Percentiles rank a stretch among this genome's conserved stretches.
Conservation (phyloP, 2,329 filamentous ascomycete genomes). For the Pseudogymnoascus sp. region DNA sequence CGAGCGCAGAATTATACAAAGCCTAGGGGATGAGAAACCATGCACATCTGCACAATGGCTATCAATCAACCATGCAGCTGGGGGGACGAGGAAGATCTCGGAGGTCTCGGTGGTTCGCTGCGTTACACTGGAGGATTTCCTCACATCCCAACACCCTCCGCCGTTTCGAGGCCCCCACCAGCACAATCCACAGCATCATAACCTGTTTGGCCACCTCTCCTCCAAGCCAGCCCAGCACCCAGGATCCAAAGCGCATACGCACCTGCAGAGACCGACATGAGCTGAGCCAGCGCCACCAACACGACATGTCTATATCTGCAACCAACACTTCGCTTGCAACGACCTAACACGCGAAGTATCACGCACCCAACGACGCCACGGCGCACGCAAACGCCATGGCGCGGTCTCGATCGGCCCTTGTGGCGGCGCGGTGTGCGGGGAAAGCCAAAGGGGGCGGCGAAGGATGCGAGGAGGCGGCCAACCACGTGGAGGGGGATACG, state of each 20-base stretch:
- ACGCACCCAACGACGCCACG: neutral
- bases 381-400: neutral
- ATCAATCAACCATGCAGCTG: neutral
- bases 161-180: neutral
- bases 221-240: neutral
- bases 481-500: neutral
- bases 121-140: neutral
- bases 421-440: neutral
- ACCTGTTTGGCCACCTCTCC: neutral
- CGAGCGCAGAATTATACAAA: neutral
- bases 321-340: neutral
- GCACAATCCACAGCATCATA: neutral
- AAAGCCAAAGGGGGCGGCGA: neutral
- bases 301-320: neutral
- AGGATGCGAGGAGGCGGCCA: slow-evolving; percentile 2
- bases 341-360: neutral
- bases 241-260: neutral
- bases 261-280: neutral
- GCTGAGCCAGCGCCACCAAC: neutral
- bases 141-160: neutral
- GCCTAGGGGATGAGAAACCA: neutral
- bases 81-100: neutral
- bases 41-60: neutral
- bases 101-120: neutral
- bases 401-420: neutral